These are phyloP conservation scores for Aspergillus sp. DNA, from an alignment of 2,329 filamentous ascomycete genomes.

Conservation along the genomic window DNA sequence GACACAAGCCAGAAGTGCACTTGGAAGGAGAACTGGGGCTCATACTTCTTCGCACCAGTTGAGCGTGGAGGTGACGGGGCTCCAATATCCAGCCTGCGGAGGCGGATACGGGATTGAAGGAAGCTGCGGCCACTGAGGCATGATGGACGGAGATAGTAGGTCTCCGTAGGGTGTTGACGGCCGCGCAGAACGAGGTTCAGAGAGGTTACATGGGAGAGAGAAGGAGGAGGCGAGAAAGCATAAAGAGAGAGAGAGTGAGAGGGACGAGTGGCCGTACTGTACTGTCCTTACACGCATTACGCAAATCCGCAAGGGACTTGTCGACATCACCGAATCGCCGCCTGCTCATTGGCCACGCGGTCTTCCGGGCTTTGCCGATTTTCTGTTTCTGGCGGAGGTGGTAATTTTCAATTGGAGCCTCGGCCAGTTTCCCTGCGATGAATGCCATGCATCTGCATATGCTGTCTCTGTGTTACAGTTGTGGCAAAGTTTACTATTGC, in stretches of 20 bases:
- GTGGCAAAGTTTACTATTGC: no score
- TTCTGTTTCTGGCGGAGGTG: constrained; percentile 3
- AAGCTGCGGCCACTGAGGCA: constrained; percentile 20
- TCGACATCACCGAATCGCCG: constrained; percentile 2
- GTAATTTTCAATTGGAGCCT: not conserved
- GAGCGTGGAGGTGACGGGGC: constrained; percentile 59
- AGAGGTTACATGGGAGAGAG: not conserved
- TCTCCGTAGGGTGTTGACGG: constrained; percentile 4
- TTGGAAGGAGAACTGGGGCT: not conserved
- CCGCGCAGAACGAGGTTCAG: not conserved
- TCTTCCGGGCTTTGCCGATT: constrained; percentile 14
- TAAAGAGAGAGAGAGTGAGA: constrained; percentile 1
- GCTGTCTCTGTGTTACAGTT: no score
- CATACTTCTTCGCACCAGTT: constrained; percentile 73
- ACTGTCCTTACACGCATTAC: constrained; percentile 13
- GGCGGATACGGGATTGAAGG: constrained; percentile 37
- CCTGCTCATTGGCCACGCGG: constrained; percentile 6
- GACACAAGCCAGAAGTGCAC: constrained; percentile 1
- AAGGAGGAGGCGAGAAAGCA: no score
- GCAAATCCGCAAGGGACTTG: constrained; percentile 2
- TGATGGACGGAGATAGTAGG: constrained; percentile 10
- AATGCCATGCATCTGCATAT: no score
- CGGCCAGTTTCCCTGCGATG: not conserved
- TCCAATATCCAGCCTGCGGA: constrained; percentile 53
- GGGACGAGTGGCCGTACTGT: not conserved